phyloP scores from a whole-genome alignment of 2,329 filamentous ascomycete genomes.

The Nannizziopsis barbatae region DNA sequence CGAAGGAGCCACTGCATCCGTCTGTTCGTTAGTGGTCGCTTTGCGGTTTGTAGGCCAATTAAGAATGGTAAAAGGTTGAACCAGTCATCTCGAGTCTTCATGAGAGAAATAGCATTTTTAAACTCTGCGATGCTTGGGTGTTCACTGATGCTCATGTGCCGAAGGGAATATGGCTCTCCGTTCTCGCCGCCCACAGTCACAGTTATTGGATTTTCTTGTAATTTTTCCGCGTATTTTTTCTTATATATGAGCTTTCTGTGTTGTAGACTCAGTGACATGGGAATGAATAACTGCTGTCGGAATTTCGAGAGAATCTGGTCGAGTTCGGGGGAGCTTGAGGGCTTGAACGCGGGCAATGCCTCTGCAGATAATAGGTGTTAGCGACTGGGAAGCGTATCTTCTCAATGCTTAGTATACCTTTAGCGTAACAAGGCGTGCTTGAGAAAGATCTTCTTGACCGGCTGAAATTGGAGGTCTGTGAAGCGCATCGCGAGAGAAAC shows the following conservation, averaged over 20 bases:
- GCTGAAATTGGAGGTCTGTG: conserved; percentile 21
- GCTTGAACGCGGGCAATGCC: conserved; percentile 31
- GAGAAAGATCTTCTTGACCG: conserved; percentile 19
- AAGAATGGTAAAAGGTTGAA: conserved; percentile 33
- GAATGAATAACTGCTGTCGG: conserved; percentile 37
- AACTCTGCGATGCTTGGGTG: conserved; percentile 27
- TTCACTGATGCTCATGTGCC: conserved; percentile 26
- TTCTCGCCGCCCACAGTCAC: conserved; percentile 27
- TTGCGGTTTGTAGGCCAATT: conserved; percentile 27
- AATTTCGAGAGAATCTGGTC: conserved; percentile 32
- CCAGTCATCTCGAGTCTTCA: conserved; percentile 32
- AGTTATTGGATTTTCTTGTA: conserved; percentile 32
- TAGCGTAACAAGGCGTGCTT: conserved; percentile 25
- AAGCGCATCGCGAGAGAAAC: conserved; percentile 28
- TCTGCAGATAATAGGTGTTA: conserved; percentile 12
- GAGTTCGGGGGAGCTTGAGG: conserved; percentile 32
- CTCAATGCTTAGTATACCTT: conserved; percentile 20
- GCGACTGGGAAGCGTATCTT: not conserved
- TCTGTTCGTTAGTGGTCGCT: conserved; percentile 18
- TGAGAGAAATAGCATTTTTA: conserved; percentile 24
- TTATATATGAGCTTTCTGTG: conserved; percentile 34
- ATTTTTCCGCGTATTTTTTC: conserved; percentile 25
- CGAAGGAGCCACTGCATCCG: conserved; percentile 30
- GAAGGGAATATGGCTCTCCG: conserved; percentile 31
- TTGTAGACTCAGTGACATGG: conserved; percentile 27